Conservation (phyloP, 257 asterid species). For the Solanum paucissectum region DNA sequence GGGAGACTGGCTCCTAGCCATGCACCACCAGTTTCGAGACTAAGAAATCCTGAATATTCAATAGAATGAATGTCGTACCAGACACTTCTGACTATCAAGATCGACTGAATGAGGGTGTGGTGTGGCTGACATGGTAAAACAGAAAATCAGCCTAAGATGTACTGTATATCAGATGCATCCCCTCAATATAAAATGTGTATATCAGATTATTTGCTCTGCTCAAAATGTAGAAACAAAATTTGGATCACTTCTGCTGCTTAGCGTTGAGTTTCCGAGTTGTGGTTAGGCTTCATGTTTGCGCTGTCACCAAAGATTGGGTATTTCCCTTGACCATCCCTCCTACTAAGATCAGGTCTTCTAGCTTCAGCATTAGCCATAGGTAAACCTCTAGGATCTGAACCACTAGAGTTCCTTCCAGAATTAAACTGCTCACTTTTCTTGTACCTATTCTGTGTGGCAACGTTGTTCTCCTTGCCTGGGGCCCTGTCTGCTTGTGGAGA, state of each 20-base stretch:
- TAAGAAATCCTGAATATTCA: not conserved
- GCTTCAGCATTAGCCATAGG: constrained; percentile 13
- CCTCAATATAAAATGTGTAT: not conserved
- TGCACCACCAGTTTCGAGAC: not conserved
- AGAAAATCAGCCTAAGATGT: not conserved
- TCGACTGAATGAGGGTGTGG: not conserved
- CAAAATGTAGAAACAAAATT: not conserved
- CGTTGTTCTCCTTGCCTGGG: constrained; percentile 11
- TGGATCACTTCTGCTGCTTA: constrained; percentile 16
- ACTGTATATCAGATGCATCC: not conserved
- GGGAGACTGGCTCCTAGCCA: not conserved
- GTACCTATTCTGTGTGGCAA: constrained; percentile 43
- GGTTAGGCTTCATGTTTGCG: constrained; percentile 8
- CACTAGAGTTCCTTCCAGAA: constrained; percentile 14
- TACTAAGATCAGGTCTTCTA: constrained; percentile 20
- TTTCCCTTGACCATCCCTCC: constrained; percentile 18
- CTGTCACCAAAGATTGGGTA: constrained; percentile 16
- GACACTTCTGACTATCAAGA: not conserved
- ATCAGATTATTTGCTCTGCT: constrained; percentile 4
- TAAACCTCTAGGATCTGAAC: constrained; percentile 2
- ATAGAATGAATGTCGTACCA: not conserved
- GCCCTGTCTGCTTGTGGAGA: constrained; percentile 7
- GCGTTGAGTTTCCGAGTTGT: constrained; percentile 13
- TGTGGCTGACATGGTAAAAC: not conserved
- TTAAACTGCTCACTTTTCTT: constrained; percentile 25